Base-by-base conservation (phyloP, 805 yeast species). In the Brettanomyces anomalus region DNA sequence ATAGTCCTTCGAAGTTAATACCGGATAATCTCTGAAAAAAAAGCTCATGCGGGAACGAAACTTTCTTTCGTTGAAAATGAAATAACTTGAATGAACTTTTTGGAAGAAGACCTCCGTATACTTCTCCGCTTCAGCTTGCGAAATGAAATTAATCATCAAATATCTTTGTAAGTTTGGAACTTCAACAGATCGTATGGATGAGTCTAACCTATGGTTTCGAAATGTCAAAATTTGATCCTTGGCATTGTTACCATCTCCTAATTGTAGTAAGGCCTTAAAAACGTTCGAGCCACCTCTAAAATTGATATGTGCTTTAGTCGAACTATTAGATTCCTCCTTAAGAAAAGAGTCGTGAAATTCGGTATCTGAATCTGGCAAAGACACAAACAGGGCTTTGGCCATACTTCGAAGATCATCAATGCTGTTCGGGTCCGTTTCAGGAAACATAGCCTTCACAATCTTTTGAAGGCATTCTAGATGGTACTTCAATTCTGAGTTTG, bases 341-440 rank as follows among this genome's bases (percentile, higher is more conserved):
- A 21, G 15, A 16, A 24, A 7, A 11, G 28, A 24, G 6, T 34
- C 5, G 15, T 34, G 36, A 19, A 14, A 15, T n/a, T 34, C 35
- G 11, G 19, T 33, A 13, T 41, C 45, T 14, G 35, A 6, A 6
- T 13, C 48, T 40, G 61, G 61, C 50, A 58, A 47, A 11, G 37
- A 15, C 4, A 57, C 42, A 17, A 47, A 50, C 15, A 48, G 32
- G 16, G 39, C 36, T 17, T 40, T 48, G 3, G 64, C 66, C 37
- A 60, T 49, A 40, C 56, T 57, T 16, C 59, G 55, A 28, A 67
- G 42, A 19, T 60, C 64, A 35, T 62, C 60, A 21, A 64, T 56
- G 41, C 60, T 64, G 45, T 61, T 57, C 21, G 60, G 57, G 43
- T 66, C 68, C 14, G 57, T 49, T 31, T 64, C 62, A 0, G 71